These are phyloP conservation scores for Jatropha curcas DNA, from an alignment of 345 rosid genomes.

Conservation along the genomic window DNA sequence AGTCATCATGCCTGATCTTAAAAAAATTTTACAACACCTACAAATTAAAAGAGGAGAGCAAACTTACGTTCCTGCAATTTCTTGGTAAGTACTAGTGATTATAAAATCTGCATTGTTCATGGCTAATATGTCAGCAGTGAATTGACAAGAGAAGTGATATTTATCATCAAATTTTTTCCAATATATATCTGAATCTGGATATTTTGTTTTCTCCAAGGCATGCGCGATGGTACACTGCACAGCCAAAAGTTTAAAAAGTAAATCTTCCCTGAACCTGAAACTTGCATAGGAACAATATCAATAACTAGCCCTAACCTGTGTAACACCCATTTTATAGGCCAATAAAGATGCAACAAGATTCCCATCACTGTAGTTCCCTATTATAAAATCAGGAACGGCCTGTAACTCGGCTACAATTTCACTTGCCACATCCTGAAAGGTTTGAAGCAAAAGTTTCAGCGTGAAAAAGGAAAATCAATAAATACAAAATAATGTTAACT, in stretches of 20 bases:
- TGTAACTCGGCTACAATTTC: constrained; percentile 88
- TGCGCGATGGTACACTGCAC: constrained; percentile 97
- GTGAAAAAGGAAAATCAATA: not conserved
- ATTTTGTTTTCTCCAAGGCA: constrained; percentile 98
- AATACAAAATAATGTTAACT: not conserved
- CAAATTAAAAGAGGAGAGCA: not conserved
- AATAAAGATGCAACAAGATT: constrained; percentile 93
- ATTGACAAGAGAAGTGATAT: constrained; percentile 97
- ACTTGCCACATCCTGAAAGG: constrained; percentile 75
- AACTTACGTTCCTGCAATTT: constrained; percentile 97
- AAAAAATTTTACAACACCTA: not conserved
- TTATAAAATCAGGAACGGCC: constrained; percentile 85
- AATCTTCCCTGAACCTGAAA: constrained; percentile 2
- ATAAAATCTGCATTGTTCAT: constrained; percentile 98
- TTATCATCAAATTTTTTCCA: constrained; percentile 93
- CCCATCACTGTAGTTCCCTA: constrained; percentile 98
- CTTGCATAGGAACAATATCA: not conserved
- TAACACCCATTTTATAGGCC: constrained; percentile 93
- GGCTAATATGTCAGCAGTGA: constrained; percentile 95
- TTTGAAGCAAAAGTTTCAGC: not conserved
- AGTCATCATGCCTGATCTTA: not conserved
- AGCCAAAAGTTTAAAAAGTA: constrained; percentile 15
- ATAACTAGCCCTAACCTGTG: constrained; percentile 54
- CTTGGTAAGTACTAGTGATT: constrained; percentile 98
- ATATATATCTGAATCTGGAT: constrained; percentile 97